These are phyloP conservation scores for Colletotrichum orchidophilum DNA, from an alignment of 2,329 filamentous ascomycete species.

Conservation along the genomic window DNA sequence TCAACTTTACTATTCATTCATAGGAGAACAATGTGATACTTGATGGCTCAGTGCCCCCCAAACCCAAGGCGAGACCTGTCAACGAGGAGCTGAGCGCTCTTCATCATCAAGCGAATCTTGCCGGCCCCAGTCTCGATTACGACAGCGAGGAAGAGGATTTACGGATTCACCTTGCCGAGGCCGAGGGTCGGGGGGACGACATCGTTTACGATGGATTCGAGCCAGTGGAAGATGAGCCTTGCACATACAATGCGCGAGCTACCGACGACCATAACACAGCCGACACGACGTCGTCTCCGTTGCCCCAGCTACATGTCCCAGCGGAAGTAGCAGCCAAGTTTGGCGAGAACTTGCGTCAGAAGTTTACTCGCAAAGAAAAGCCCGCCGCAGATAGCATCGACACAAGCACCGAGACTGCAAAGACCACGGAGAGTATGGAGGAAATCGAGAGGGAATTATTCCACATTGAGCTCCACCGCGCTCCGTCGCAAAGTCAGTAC, in stretches of 20 bases:
- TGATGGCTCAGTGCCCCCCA: not conserved
- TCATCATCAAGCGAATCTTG: too few relatives aligned
- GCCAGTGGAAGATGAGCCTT: not conserved
- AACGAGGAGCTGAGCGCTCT: not conserved
- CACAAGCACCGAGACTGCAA: not conserved
- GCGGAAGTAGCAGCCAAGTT: not conserved
- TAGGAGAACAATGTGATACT: slow-evolving; percentile 14
- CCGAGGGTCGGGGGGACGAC: not conserved
- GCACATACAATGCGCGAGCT: not conserved
- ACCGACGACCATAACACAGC: not conserved
- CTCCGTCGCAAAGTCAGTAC: not conserved
- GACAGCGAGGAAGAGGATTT: not conserved
- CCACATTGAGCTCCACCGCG: not conserved
- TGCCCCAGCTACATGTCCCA: not conserved
- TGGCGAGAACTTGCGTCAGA: not conserved
- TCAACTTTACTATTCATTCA: slow-evolving; percentile 1
- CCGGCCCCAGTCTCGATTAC: not conserved
- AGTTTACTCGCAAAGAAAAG: not conserved
- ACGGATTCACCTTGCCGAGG: not conserved
- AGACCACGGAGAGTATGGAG: not conserved
- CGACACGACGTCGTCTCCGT: not conserved
- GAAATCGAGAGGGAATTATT: not conserved
- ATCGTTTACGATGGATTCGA: not conserved
- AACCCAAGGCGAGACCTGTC: not conserved
- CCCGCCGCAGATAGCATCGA: not conserved